Conservation (phyloP, 768 basidiomycete genomes). For the Terana coerulea region DNA sequence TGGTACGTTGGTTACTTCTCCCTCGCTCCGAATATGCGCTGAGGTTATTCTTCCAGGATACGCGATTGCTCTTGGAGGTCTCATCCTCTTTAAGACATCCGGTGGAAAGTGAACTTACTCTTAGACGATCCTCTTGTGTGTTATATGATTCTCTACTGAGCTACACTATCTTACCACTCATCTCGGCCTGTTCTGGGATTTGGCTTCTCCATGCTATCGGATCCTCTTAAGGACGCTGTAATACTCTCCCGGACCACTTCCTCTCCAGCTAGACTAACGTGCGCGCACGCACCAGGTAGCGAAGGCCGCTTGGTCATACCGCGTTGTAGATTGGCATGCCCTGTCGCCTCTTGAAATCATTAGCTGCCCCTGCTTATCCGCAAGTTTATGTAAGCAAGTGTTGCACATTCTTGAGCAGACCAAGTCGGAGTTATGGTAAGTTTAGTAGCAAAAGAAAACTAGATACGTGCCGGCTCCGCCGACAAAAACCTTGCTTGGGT, state of each 20-base stretch:
- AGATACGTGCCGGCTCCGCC: too few relatives aligned
- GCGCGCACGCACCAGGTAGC: too few relatives aligned
- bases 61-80: constrained; percentile 79
- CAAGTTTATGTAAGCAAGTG: too few relatives aligned
- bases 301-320: too few relatives aligned
- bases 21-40: not conserved
- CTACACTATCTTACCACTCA: not conserved
- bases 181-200: not conserved
- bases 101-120: constrained; percentile 45
- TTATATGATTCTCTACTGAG: not conserved
- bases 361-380: too few relatives aligned
- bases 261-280: too few relatives aligned
- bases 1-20: constrained; percentile 41
- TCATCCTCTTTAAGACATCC: constrained; percentile 81
- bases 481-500: too few relatives aligned
- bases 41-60: constrained; percentile 51
- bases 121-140: not conserved
- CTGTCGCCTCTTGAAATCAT: too few relatives aligned
- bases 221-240: not conserved
- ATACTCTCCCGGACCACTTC: not conserved
- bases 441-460: too few relatives aligned
- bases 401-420: too few relatives aligned
- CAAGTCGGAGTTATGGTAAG: too few relatives aligned
- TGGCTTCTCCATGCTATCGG: not conserved
- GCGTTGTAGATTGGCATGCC: too few relatives aligned